phyloP scores from a whole-genome alignment of 345 rosid species.

The Eucalyptus erythrocorys region DNA sequence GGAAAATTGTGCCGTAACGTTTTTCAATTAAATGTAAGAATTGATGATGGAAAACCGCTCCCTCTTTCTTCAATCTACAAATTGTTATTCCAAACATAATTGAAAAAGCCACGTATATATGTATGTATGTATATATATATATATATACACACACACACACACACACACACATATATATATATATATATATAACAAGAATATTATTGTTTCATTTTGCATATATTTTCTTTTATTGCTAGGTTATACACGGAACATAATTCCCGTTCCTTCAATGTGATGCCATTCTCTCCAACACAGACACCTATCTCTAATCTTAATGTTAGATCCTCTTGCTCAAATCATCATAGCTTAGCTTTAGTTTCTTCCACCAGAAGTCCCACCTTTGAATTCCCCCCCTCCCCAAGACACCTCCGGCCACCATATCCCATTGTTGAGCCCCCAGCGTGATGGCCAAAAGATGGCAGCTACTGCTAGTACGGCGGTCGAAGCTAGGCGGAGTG shows the following conservation, averaged over 20 bases:
- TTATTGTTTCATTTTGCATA: too few relatives aligned
- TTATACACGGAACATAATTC: neutral
- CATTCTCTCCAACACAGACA: neutral
- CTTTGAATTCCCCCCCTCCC: neutral
- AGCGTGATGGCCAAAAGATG: neutral
- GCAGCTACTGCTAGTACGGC: neutral
- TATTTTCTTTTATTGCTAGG: neutral
- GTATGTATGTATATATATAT: too few relatives aligned
- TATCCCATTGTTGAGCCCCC: neutral
- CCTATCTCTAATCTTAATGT: neutral
- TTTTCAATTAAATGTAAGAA: neutral
- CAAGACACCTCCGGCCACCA: neutral
- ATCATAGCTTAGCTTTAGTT: neutral
- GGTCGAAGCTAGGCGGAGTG: neutral
- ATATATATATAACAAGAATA: too few relatives aligned
- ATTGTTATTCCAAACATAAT: neutral
- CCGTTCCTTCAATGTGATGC: neutral
- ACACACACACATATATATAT: too few relatives aligned
- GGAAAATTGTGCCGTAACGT: too few relatives aligned
- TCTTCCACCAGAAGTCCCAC: neutral
- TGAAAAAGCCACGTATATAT: too few relatives aligned
- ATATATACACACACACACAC: too few relatives aligned
- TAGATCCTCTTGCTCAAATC: neutral
- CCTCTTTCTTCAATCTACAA: too few relatives aligned
- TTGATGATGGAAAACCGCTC: neutral